These are phyloP conservation scores for Axilococcus clingmanii DNA, from an alignment of 139 green algal genomes.

Conservation along the genomic window DNA sequence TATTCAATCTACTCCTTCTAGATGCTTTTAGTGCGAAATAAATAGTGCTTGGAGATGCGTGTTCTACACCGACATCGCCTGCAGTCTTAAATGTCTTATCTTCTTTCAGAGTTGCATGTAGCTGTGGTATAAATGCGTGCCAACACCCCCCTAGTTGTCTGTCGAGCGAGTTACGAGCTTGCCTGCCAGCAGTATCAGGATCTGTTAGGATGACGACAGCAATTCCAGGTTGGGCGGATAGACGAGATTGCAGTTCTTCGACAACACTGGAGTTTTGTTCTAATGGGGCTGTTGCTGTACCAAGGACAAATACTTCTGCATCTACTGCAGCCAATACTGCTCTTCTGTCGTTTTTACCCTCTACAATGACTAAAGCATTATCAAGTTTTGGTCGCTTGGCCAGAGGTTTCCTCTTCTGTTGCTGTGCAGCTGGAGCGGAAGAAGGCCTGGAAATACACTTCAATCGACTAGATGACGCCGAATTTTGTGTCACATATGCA, in stretches of 20 bases:
- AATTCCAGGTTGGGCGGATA: conserved; percentile 3
- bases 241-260: background rate
- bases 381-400: background rate
- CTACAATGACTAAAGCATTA: conserved; percentile 20
- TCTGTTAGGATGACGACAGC: conserved; percentile 36
- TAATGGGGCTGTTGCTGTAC: conserved; percentile 2
- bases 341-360: conserved; percentile 22
- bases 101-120: conserved; percentile 2
- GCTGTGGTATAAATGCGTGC: conserved; percentile 33
- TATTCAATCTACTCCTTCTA: background rate
- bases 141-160: conserved; percentile 13
- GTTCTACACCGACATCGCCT: conserved; percentile 41
- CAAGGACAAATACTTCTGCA: conserved; percentile 7
- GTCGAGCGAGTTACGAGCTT: conserved; percentile 22
- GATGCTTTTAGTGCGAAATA: conserved; percentile 5
- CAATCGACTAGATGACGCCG: no score
- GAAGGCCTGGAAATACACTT: no score
- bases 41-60: conserved; percentile 19
- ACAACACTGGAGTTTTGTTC: background rate
- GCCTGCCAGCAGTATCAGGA: conserved; percentile 35
- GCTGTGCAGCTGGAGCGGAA: no score
- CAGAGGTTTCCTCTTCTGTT: no score
- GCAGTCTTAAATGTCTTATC: conserved; percentile 17
- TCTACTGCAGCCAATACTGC: conserved; percentile 4
- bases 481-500: no score